phyloP scores from a whole-genome alignment of 2,329 filamentous ascomycete species.

The Pseudogymnoascus sp. region DNA sequence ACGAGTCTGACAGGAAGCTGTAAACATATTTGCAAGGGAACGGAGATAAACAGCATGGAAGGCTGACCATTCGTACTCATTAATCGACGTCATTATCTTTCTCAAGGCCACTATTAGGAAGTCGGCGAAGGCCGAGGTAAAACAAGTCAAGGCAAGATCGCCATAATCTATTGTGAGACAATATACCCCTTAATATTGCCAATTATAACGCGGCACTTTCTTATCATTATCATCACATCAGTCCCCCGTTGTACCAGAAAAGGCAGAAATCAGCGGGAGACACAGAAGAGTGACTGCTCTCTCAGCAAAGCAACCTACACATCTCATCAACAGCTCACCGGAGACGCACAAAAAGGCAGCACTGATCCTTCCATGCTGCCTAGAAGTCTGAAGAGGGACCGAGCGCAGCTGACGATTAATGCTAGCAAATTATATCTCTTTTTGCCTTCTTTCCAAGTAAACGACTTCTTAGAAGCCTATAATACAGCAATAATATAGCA shows the following conservation, averaged over 20 bases:
- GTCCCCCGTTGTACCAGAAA: background rate
- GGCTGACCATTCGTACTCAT: background rate
- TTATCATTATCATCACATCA: background rate
- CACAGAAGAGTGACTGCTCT: background rate
- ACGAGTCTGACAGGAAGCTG: background rate
- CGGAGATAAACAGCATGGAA: background rate
- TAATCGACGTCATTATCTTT: background rate
- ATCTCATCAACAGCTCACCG: background rate
- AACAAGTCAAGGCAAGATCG: background rate
- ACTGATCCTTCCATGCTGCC: background rate
- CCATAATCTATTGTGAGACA: background rate
- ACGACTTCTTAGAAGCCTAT: background rate
- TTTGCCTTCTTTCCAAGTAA: background rate
- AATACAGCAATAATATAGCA: background rate
- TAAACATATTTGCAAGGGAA: background rate
- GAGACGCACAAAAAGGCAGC: background rate
- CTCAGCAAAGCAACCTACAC: background rate
- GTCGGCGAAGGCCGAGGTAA: background rate
- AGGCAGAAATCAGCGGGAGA: background rate
- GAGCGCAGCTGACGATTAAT: background rate
- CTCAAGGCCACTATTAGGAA: background rate
- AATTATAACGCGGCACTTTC: background rate
- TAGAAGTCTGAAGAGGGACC: background rate
- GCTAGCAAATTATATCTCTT: background rate
- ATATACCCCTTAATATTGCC: background rate